Evolutionary conservation across 1,284 basidiomycete species (phyloP).

Genomic region (Marasmius tenuissimus): DNA sequence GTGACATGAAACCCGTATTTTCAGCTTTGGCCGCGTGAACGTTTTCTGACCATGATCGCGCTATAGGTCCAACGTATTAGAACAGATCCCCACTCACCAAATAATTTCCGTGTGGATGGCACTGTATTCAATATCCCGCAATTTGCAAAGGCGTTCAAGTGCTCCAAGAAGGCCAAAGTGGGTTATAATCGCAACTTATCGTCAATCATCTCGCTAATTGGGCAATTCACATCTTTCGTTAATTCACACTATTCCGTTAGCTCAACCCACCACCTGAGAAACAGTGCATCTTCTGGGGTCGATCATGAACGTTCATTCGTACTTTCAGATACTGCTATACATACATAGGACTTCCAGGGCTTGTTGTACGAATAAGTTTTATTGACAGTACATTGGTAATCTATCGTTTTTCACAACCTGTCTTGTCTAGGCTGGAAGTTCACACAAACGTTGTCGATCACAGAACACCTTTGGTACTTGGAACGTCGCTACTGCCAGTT

Average conservation of each 20-base stretch:
- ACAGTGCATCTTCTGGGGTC: constrained; percentile 63
- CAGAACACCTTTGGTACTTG: constrained; percentile 95
- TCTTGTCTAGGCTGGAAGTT: neutral
- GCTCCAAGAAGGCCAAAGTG: constrained; percentile 69
- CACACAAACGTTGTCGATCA: neutral
- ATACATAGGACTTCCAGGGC: neutral
- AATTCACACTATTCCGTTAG: constrained; percentile 26
- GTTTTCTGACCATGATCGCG: constrained; percentile 20
- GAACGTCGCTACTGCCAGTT: constrained; percentile 91
- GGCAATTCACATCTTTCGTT: neutral
- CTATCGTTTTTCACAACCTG: too few relatives aligned
- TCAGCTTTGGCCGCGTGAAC: neutral
- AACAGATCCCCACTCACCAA: constrained; percentile 88
- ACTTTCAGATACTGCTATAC: neutral
- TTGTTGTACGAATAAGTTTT: neutral
- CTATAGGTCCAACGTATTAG: constrained; percentile 73
- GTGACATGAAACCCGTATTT: constrained; percentile 20
- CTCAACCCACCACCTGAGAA: constrained; percentile 67
- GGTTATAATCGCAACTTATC: constrained; percentile 13
- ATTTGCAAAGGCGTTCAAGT: constrained; percentile 78
- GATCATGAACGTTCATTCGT: neutral
- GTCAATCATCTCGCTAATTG: neutral
- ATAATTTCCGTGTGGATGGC: constrained; percentile 77
- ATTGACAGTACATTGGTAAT: neutral
- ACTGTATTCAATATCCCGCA: constrained; percentile 80